These are phyloP conservation scores for Sphaerosporella brunnea DNA, from an alignment of 495 filamentous ascomycete genomes.

Conservation along the genomic window DNA sequence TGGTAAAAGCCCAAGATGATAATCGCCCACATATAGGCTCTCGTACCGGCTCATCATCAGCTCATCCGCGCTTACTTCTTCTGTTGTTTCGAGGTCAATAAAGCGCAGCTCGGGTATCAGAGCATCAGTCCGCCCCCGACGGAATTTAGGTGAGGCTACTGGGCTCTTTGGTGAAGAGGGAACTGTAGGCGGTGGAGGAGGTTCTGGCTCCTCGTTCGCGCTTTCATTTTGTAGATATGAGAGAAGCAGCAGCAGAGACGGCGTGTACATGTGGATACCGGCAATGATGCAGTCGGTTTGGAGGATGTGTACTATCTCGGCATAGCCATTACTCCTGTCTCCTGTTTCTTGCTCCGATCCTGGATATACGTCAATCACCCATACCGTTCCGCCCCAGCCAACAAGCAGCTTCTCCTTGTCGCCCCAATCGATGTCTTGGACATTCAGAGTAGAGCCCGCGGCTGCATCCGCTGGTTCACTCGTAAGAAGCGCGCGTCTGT, in stretches of 20 bases:
- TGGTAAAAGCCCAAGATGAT: conserved; percentile 71
- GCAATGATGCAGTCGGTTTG: conserved; percentile 93
- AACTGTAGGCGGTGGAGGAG: background rate
- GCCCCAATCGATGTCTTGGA: conserved; percentile 30
- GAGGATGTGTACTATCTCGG: conserved; percentile 79
- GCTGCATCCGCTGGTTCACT: conserved; percentile 38
- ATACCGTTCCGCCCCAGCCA: conserved; percentile 89
- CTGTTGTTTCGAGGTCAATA: conserved; percentile 67
- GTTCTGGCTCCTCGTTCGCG: conserved; percentile 12
- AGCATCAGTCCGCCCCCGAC: conserved; percentile 52
- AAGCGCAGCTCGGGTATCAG: conserved; percentile 74
- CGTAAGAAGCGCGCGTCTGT: conserved; percentile 52
- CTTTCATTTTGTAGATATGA: conserved; percentile 62
- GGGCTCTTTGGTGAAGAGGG: conserved; percentile 16
- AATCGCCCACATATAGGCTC: conserved; percentile 71
- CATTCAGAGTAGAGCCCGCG: conserved; percentile 23
- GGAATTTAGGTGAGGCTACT: conserved; percentile 33
- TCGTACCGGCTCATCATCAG: conserved; percentile 71
- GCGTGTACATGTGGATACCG: conserved; percentile 91
- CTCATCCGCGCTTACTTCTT: conserved; percentile 61
- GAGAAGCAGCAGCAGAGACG: conserved; percentile 72
- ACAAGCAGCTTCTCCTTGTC: conserved; percentile 64
- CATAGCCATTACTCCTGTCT: conserved; percentile 55
- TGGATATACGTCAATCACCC: conserved; percentile 82
- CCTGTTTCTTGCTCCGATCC: conserved; percentile 50